Conservation (phyloP, 2,329 filamentous ascomycete genomes). For the Fusarium gaditjirri region DNA sequence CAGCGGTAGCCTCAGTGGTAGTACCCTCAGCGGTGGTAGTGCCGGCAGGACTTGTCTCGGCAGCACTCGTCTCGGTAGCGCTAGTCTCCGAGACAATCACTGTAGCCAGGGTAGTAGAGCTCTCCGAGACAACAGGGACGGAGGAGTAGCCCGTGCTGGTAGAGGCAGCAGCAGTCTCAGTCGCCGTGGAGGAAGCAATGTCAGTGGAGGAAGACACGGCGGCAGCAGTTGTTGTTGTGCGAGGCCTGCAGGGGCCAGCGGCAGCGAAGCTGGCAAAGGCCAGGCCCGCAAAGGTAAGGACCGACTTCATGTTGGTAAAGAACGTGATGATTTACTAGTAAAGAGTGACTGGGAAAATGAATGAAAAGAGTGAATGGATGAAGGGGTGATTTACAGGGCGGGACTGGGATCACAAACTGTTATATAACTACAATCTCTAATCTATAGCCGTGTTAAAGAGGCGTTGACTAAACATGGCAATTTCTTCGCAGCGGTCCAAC, state of each 20-base stretch:
- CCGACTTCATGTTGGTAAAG: background rate
- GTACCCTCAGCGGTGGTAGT: background rate
- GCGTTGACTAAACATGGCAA: background rate
- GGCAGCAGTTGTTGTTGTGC: background rate
- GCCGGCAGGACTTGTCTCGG: background rate
- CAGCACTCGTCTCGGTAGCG: background rate
- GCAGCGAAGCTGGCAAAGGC: background rate
- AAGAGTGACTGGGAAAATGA: background rate
- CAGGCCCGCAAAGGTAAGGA: constrained; percentile 2
- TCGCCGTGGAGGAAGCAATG: background rate
- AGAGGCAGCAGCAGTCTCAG: background rate
- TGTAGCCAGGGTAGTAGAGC: background rate
- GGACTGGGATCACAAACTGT: background rate
- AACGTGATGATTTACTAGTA: background rate
- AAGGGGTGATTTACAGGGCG: background rate
- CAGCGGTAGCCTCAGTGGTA: background rate
- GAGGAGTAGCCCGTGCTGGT: background rate
- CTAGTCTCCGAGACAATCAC: background rate
- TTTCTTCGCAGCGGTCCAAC: background rate
- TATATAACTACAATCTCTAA: background rate
- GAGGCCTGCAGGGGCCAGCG: constrained; percentile 1
- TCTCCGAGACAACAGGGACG: background rate
- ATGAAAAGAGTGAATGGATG: background rate
- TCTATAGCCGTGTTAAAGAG: background rate
- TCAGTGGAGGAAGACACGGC: background rate